These are phyloP conservation scores for Pseudogymnoascus sp. DNA, from an alignment of 2,329 filamentous ascomycete species.

Conservation along the genomic window DNA sequence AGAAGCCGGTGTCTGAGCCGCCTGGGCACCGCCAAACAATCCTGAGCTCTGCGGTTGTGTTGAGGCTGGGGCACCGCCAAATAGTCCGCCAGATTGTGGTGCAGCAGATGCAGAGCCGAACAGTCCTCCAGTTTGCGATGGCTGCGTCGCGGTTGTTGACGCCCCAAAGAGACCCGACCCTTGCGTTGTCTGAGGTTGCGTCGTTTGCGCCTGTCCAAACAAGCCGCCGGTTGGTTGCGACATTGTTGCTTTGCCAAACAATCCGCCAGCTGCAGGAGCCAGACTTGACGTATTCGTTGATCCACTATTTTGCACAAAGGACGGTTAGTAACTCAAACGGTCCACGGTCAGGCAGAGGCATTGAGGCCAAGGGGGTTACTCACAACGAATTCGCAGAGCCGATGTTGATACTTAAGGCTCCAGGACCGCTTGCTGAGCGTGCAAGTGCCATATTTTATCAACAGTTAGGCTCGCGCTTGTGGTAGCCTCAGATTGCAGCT, in stretches of 20 bases:
- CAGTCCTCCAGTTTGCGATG: conserved; percentile 21
- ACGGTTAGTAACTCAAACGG: neutral
- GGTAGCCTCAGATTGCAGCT: conserved; percentile 3
- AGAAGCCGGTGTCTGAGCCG: conserved; percentile 21
- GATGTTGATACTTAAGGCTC: conserved; percentile 56
- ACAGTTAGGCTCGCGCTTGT: conserved; percentile 4
- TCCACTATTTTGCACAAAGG: conserved; percentile 18
- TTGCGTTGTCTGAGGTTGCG: conserved; percentile 3
- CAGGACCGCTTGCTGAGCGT: conserved; percentile 51
- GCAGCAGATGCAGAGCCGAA: conserved; percentile 25
- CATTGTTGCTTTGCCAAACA: conserved; percentile 24
- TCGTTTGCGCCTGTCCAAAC: conserved; percentile 7
- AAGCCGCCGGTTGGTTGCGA: conserved; percentile 18
- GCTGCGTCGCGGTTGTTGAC: conserved; percentile 18
- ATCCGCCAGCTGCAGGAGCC: conserved; percentile 23
- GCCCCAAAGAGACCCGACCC: conserved; percentile 26
- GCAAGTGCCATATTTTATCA: conserved; percentile 28
- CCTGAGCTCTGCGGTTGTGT: conserved; percentile 19
- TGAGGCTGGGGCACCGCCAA: conserved; percentile 17
- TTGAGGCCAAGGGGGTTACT: conserved; percentile 30
- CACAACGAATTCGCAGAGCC: conserved; percentile 49
- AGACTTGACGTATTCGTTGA: conserved; percentile 17
- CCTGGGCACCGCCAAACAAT: conserved; percentile 25
- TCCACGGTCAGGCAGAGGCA: neutral
- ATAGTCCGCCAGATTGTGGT: conserved; percentile 21